Conservation (phyloP, 192 early-diverging fungal genomes). For the Backusella tuberculispora region DNA sequence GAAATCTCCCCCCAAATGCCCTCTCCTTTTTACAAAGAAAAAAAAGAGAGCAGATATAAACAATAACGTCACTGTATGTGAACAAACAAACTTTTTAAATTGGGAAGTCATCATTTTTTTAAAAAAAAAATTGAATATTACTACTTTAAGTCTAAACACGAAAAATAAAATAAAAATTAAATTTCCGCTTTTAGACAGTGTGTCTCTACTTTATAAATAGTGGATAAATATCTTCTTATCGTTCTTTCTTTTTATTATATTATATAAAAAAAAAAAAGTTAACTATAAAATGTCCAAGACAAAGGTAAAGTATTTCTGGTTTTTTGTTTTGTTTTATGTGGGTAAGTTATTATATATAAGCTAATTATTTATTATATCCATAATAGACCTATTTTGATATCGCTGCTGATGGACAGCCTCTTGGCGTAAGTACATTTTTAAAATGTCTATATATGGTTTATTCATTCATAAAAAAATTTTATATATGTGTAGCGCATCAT, state of each 20-base stretch:
- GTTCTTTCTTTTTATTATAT: not conserved
- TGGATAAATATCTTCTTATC: not conserved
- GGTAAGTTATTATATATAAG: too few species aligned
- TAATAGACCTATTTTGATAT: slow-evolving; percentile 69
- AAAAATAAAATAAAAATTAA: not conserved
- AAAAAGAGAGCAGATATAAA: not conserved
- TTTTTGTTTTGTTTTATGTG: not conserved
- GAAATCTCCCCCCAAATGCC: not conserved
- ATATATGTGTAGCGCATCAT: slow-evolving; percentile 45
- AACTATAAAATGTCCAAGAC: not conserved
- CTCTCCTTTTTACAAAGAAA: not conserved
- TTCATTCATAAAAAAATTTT: not conserved
- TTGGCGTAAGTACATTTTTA: slow-evolving; percentile 47
- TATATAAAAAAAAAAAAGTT: not conserved
- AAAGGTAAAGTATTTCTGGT: not conserved
- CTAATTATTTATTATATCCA: not conserved
- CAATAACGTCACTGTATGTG: not conserved
- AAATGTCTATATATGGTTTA: too few species aligned
- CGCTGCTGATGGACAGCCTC: slow-evolving; percentile 47
- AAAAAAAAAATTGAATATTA: not conserved
- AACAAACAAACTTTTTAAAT: not conserved
- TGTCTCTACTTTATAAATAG: not conserved
- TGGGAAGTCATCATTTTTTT: not conserved
- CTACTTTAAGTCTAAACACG: not conserved
- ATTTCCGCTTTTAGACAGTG: not conserved